Evolutionary conservation across 306 rosid species (phyloP).

Genomic region (Benincasa hispida): DNA sequence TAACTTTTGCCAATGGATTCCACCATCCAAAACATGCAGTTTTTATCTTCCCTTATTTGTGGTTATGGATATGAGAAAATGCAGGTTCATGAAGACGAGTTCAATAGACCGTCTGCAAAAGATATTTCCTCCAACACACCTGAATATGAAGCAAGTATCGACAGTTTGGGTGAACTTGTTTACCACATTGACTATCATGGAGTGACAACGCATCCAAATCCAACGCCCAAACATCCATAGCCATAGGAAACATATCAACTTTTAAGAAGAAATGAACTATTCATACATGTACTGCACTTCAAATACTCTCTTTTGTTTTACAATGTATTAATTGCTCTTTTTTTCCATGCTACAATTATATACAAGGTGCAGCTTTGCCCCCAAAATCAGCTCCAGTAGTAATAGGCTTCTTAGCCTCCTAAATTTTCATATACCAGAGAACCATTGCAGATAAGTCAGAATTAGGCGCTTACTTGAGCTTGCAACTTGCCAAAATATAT

Average conservation of each 20-base stretch:
- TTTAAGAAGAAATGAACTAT: background rate
- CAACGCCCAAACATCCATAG: conserved; percentile 67
- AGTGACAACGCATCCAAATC: conserved; percentile 77
- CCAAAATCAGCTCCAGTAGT: background rate
- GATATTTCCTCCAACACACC: conserved; percentile 22
- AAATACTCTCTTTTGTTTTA: background rate
- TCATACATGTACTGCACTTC: conserved; percentile 3
- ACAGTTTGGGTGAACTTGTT: conserved; percentile 31
- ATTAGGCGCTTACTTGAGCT: background rate
- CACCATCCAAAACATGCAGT: background rate
- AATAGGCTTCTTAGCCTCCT: background rate
- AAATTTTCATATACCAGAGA: background rate
- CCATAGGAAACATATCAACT: background rate
- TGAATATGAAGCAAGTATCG: conserved; percentile 19
- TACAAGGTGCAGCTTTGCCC: background rate
- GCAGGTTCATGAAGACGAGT: conserved; percentile 44
- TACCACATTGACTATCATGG: conserved; percentile 85
- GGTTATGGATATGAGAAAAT: conserved; percentile 11
- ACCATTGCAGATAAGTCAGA: background rate
- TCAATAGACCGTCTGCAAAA: conserved; percentile 10
- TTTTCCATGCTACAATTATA: conserved; percentile 3
- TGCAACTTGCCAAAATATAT: background rate
- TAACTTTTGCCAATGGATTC: background rate
- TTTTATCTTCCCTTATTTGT: background rate
- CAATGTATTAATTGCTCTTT: background rate